These are phyloP conservation scores for Hibiscus tridactylites DNA, from an alignment of 345 rosid species.

Conservation along the genomic window DNA sequence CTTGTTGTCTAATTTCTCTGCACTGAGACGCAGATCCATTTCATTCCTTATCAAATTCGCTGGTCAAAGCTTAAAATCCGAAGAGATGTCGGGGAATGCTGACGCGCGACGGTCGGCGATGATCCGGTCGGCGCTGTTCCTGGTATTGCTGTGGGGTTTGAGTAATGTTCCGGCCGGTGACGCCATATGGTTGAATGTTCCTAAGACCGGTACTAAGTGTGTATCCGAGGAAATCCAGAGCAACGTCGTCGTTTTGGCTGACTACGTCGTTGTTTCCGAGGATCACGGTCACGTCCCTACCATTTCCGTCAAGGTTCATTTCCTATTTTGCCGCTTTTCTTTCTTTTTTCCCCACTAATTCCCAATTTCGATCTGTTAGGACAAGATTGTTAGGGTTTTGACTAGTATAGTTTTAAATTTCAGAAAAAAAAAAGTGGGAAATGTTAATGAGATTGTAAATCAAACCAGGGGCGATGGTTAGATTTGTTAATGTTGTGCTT, in stretches of 20 bases:
- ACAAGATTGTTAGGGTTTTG: not conserved
- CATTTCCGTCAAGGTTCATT: conserved; percentile 62
- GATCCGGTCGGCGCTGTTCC: not conserved
- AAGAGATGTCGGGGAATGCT: conserved; percentile 8
- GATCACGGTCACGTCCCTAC: conserved; percentile 41
- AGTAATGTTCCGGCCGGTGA: conserved; percentile 20
- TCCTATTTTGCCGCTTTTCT: not conserved
- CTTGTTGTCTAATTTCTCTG: not conserved
- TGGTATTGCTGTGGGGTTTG: conserved; percentile 2
- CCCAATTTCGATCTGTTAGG: not conserved
- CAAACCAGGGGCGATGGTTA: too few relatives aligned
- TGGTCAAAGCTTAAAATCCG: not conserved
- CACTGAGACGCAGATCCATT: not conserved
- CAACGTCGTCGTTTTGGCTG: conserved; percentile 81
- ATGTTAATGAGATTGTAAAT: too few relatives aligned
- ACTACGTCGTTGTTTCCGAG: conserved; percentile 63
- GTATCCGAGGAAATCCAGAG: conserved; percentile 82
- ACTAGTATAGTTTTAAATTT: too few relatives aligned
- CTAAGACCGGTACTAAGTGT: conserved; percentile 64
- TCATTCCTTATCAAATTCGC: not conserved
- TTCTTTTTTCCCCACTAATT: not conserved
- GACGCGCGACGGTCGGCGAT: conserved; percentile 3
- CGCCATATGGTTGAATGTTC: conserved; percentile 66
- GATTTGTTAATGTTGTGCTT: too few relatives aligned
- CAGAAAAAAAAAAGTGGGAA: too few relatives aligned